phyloP scores from a whole-genome alignment of 164 flowering plant species.

The Annona cherimola region DNA sequence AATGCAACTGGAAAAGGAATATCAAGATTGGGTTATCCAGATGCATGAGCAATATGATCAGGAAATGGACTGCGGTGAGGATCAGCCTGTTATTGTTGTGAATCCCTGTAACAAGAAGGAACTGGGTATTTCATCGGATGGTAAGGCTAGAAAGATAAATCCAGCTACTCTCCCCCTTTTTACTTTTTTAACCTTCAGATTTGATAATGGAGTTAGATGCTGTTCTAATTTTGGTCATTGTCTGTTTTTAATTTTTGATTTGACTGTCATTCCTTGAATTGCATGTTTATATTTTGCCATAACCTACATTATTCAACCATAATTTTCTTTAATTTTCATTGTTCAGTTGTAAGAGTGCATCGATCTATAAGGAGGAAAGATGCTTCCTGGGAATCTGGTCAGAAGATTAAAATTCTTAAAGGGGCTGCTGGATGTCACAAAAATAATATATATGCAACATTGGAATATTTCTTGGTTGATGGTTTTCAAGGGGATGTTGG shows the following conservation, averaged over 20 bases:
- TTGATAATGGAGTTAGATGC: background rate
- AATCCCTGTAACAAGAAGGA: conserved; percentile 33
- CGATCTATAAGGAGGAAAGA: conserved; percentile 45
- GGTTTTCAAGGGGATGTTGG: conserved; percentile 69
- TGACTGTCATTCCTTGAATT: background rate
- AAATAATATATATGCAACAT: conserved; percentile 53
- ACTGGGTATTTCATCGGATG: conserved; percentile 47
- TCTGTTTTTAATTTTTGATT: background rate
- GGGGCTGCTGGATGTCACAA: conserved; percentile 54
- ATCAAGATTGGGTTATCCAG: conserved; percentile 47
- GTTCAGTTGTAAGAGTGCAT: conserved; percentile 62
- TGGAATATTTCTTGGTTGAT: conserved; percentile 69
- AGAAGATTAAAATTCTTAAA: conserved; percentile 53
- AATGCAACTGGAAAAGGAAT: conserved; percentile 41
- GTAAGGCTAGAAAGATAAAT: conserved; percentile 19
- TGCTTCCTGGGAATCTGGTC: conserved; percentile 51
- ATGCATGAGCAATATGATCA: conserved; percentile 59
- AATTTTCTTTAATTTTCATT: background rate
- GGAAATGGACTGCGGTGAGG: conserved; percentile 47
- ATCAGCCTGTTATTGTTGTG: conserved; percentile 40
- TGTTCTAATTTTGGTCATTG: background rate
- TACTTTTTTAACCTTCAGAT: background rate
- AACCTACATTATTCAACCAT: background rate
- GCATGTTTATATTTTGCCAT: background rate
- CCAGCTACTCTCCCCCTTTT: background rate